Evolutionary conservation across 805 yeast genomes (phyloP).

Genomic region (Cyberlindnera xylosilytica): DNA sequence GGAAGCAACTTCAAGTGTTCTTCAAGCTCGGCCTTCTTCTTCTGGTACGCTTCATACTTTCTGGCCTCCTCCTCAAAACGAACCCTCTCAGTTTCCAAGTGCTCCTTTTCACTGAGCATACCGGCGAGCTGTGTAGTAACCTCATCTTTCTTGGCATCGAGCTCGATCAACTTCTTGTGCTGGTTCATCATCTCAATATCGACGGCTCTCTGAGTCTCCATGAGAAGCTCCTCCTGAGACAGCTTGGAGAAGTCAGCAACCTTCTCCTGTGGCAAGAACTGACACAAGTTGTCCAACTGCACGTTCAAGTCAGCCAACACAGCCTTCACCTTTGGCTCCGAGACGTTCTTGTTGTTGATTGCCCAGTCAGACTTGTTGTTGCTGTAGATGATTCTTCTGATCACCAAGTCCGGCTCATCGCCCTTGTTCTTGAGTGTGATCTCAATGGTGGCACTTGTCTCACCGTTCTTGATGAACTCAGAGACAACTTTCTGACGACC

Average conservation of each 20-base stretch:
- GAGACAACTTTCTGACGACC: conserved; percentile 62
- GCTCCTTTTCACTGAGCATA: conserved; percentile 3
- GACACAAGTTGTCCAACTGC: conserved; percentile 89
- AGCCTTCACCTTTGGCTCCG: conserved; percentile 45
- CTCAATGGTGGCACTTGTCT: conserved; percentile 33
- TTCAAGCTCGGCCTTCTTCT: conserved; percentile 43
- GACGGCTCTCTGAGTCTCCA: conserved; percentile 79
- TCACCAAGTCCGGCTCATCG: conserved; percentile 40
- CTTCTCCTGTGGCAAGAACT: conserved; percentile 91
- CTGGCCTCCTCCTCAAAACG: conserved; percentile 46
- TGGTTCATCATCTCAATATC: conserved; percentile 54
- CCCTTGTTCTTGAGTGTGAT: conserved; percentile 33
- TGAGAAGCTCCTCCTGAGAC: conserved; percentile 67
- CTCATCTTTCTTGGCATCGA: conserved; percentile 43
- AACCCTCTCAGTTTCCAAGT: conserved; percentile 30
- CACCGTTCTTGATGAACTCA: conserved; percentile 74
- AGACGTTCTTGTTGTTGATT: conserved; percentile 38
- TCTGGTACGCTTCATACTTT: conserved; percentile 43
- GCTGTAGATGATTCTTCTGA: conserved; percentile 32
- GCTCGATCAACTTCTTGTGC: conserved; percentile 54
- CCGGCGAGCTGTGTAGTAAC: conserved; percentile 3
- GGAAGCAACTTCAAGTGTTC: conserved; percentile 46
- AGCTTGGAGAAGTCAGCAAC: conserved; percentile 89
- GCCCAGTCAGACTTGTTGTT: conserved; percentile 49
- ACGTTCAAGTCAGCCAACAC: conserved; percentile 55